Evolutionary conservation across 495 filamentous ascomycete species (phyloP), one percentile per base, ranked within the genome.

Genomic region (Parmelia sp.): DNA sequence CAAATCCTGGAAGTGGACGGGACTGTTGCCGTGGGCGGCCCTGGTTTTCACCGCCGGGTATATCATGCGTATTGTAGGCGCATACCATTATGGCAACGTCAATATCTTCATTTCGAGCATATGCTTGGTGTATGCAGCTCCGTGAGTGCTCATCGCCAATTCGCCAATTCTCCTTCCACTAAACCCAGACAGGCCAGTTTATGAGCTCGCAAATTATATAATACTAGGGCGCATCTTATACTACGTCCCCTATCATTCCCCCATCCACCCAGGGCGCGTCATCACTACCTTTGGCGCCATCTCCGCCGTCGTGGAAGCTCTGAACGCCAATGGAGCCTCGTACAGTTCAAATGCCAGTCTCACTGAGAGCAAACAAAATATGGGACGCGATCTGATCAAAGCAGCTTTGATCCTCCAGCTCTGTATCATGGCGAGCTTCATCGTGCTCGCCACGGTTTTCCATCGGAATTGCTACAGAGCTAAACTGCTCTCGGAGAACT

Each of bases 181-280:
- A 35, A 12, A 63, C 12, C 17, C 19, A 21, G 3, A 40, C 9
- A 63, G 61, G 39, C 61, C 61, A 14, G 74, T 92, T 55, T 89
- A 88, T 65, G 87, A 90, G 67, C 82, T 86, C 0, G 80, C 84
- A 35, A 90, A 94, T 71, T 94, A 91, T 74, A 80, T 90, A 67
- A 82, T 87, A 60, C 83, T 93, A 27, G 90, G 88, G 31, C 86
- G 89, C 10, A 83, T 89, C 57, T 79, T 94, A 6, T 90, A 88
- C 75, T 91, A 90, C 74, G 84, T 89, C 37, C 90, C 90, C 0
- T 88, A 91, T 66, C 82, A 87, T 65, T 85, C 88, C 0, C 88
- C 89, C 0, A 85, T 92, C 61, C 87, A 92, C 71, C 90, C 89
- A 0, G 88, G 88, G 4, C 84, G 88, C 3, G 88, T 91, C 25